phyloP scores from a whole-genome alignment of 176 grass and related monocot species.

The Musa schizocarpa region DNA sequence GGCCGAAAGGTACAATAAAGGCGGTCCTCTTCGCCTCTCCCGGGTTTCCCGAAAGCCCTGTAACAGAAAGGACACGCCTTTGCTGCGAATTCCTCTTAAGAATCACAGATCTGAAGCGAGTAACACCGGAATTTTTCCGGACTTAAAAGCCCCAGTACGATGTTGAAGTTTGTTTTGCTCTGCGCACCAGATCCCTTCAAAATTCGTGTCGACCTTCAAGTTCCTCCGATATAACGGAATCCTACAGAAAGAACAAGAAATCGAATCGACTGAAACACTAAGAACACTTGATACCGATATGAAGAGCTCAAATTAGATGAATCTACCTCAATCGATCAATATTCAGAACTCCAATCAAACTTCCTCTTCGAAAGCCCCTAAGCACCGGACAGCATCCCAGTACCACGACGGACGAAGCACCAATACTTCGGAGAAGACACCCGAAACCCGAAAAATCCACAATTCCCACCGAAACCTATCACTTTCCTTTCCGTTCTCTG shows the following conservation, averaged over 20 bases:
- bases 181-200: not conserved
- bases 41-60: not conserved
- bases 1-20: not conserved
- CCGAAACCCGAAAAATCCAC: not conserved
- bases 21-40: not conserved
- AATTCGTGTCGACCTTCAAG: not conserved
- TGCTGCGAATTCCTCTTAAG: not conserved
- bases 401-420: not conserved
- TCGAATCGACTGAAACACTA: not conserved
- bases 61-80: not conserved
- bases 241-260: not conserved
- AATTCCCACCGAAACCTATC: not conserved
- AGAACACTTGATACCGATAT: not conserved
- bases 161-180: not conserved
- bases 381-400: not conserved
- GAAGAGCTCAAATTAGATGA: not conserved
- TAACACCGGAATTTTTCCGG: not conserved
- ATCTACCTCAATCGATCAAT: not conserved
- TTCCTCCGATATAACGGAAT: not conserved
- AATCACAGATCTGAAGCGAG: not conserved
- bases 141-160: not conserved
- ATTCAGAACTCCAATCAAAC: too few relatives aligned
- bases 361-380: not conserved
- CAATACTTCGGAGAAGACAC: not conserved
- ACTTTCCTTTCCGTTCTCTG: not conserved